phyloP scores from a whole-genome alignment of 768 basidiomycete species.

The Serendipita indica region DNA sequence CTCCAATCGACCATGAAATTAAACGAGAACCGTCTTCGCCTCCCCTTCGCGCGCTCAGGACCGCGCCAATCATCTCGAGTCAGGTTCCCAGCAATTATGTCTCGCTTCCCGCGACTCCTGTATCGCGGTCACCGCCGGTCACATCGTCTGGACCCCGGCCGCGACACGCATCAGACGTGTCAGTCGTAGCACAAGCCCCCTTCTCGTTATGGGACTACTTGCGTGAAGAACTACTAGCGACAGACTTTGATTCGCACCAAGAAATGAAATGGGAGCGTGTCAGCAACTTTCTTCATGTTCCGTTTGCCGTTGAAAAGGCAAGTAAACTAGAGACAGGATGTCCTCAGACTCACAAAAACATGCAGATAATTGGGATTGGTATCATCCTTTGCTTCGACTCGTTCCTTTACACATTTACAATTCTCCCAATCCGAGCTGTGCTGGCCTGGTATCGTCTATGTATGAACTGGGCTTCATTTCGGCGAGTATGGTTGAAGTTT shows the following conservation, averaged over 20 bases:
- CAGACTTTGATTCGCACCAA: slow-evolving; percentile 89
- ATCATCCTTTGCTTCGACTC: slow-evolving; percentile 89
- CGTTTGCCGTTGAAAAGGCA: slow-evolving; percentile 86
- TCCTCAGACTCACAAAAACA: neutral
- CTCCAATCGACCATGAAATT: neutral
- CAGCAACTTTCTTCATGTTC: slow-evolving; percentile 87
- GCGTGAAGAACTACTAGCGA: slow-evolving; percentile 71
- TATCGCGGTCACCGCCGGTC: neutral
- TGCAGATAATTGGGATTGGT: slow-evolving; percentile 80
- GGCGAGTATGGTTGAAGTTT: slow-evolving; percentile 22
- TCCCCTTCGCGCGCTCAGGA: neutral
- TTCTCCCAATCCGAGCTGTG: slow-evolving; percentile 77
- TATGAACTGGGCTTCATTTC: slow-evolving; percentile 22
- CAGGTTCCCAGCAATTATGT: slow-evolving; percentile 7
- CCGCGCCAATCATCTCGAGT: neutral
- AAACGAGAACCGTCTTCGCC: neutral
- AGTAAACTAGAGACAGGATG: slow-evolving; percentile 11
- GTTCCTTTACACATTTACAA: slow-evolving; percentile 95
- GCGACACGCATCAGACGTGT: slow-evolving; percentile 4
- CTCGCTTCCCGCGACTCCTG: neutral
- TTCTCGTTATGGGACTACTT: slow-evolving; percentile 91
- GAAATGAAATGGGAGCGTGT: slow-evolving; percentile 93
- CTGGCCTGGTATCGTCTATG: slow-evolving; percentile 47
- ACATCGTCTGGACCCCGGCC: neutral
- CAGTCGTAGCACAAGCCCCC: slow-evolving; percentile 22